Evolutionary conservation across 1,284 basidiomycete genomes (phyloP), one percentile per base, ranked within the genome.

Genomic region (Ceratobasidium sp.): DNA sequence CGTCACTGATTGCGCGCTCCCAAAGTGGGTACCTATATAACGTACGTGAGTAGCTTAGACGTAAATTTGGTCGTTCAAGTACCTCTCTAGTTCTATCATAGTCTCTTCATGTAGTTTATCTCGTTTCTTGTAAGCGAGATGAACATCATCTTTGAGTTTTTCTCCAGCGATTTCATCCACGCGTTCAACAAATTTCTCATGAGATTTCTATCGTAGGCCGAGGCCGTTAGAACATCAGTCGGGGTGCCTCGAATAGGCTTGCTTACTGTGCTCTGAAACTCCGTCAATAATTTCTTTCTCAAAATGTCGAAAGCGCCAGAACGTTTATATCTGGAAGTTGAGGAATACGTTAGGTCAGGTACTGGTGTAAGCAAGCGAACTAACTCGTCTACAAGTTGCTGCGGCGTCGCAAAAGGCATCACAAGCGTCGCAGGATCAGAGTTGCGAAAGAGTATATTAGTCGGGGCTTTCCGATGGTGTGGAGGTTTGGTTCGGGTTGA

Each of bases 61-160:
- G 5, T 18, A 38, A 32, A 58, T 11, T 11, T 5, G 30, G 2
- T 21, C 1, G 6, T 14, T 7, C 41, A 28, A 43, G n/a, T 21
- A 70, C 66, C 55, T 70, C 43, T 70, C 66, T 13, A 70, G 54
- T 18, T 70, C 66, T 32, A 70, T 70, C 38, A 70, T 70, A 5
- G 54, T 70, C 66, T 70, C 66, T 43, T 70, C 66, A 21, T 70
- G 66, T 16, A 70, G 54, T 44, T 70, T 70, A 54, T 70, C 66
- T 5, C 66, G 66, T 32, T 70, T 70, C 23, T 70, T 70, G 66
- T 70, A 70, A 8, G 66, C 54, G n/a, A 70, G 54, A 26, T 70
- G 66, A 43, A 70, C 66, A 26, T 70, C 66, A 58, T 70, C 66
- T 43, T 70, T 58, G 26, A 70, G 23, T 28, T 70, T 70, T 41